A percentile compares a stretch with the other conserved stretches of the same genome.
These are phyloP conservation scores for Ophiosphaerella korrae DNA, from an alignment of 2,329 filamentous ascomycete genomes.

Conservation along the genomic window DNA sequence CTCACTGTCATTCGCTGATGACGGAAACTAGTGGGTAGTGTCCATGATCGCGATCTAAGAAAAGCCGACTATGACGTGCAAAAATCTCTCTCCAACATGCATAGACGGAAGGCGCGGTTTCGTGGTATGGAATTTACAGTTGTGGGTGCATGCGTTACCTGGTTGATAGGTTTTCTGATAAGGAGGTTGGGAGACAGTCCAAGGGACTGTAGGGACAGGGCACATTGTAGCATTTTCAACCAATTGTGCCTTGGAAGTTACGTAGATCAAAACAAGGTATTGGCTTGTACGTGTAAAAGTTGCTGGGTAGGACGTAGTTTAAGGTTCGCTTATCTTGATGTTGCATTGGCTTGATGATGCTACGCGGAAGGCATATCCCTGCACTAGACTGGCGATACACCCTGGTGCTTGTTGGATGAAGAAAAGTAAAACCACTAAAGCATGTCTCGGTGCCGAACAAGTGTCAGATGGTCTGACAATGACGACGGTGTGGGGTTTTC, in stretches of 20 bases:
- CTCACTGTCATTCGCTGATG: constrained; percentile 33
- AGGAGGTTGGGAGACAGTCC: constrained; percentile 4
- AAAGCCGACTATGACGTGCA: constrained; percentile 35
- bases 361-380: constrained; percentile 31
- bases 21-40: constrained; percentile 20
- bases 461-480: constrained; percentile 18
- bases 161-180: constrained; percentile 3
- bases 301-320: constrained; percentile 22
- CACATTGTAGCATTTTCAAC: constrained; percentile 9
- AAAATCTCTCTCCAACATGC: constrained; percentile 8
- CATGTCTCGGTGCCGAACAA: constrained; percentile 3
- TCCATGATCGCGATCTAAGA: constrained; percentile 21
- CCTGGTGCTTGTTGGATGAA: constrained; percentile 23
- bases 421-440: constrained; percentile 22
- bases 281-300: constrained; percentile 15
- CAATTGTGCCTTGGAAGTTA: constrained; percentile 17
- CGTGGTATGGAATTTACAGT: constrained; percentile 23
- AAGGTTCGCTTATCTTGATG: constrained; percentile 14
- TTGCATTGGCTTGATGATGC: constrained; percentile 23
- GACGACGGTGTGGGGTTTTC: constrained; percentile 5
- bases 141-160: constrained; percentile 26
- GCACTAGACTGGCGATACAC: constrained; percentile 13
- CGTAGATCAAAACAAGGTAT: constrained; percentile 15
- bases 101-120: constrained; percentile 6
- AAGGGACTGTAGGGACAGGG: constrained; percentile 10